Base-by-base conservation (phyloP, 225 moss, liverwort and hornwort species). In the Pleurozium schreberi region DNA sequence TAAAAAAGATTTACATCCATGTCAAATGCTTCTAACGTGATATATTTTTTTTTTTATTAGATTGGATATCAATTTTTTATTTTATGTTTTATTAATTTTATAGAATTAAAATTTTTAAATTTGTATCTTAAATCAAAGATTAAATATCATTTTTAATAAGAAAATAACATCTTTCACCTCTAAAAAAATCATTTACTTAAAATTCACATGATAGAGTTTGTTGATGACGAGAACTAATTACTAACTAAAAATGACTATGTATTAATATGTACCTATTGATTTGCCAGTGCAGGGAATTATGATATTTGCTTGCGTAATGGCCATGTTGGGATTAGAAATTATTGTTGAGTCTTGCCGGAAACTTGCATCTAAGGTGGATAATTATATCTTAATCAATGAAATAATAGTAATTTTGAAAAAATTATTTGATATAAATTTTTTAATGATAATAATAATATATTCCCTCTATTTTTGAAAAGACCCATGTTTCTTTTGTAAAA, bases 161-260 rank as follows among this genome's bases (percentile, higher is more conserved):
- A 2, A 11, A 18, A 1, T 11, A 10, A 18, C 19, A 10, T 47
- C 7, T 49, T 19, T 50, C 1, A 33, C 13, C 2, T 75, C 0
- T 20, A 1, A 8, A 0, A 52, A 34, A 22, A 75, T 8, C 13
- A 34, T 6, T 34, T 36, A 14, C 18, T 30, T 47, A 21, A 73
- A 40, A 33, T 12, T 50, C 12, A 34, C 13, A 33, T 22, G 0
- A 36, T 22, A 52, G 34, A 76, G 2, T 5, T 76, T 52, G 6
- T 25, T 17, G 1, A 17, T 79, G 26, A 11, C 17, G 17, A n/a
- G 1, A 57, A 16, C 6, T 25, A 38, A 17, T 26, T 26, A 25
- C 11, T 7, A 16, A n/a, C 7, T n/a, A 10, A 79, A 74, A 79
- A 17, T 27, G n/a, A n/a, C n/a, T n/a, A n/a, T n/a, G n/a, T n/a